Evolutionary conservation across 768 basidiomycete species (phyloP), one percentile per base, ranked within the genome.

Genomic region (Collybia mongolica): DNA sequence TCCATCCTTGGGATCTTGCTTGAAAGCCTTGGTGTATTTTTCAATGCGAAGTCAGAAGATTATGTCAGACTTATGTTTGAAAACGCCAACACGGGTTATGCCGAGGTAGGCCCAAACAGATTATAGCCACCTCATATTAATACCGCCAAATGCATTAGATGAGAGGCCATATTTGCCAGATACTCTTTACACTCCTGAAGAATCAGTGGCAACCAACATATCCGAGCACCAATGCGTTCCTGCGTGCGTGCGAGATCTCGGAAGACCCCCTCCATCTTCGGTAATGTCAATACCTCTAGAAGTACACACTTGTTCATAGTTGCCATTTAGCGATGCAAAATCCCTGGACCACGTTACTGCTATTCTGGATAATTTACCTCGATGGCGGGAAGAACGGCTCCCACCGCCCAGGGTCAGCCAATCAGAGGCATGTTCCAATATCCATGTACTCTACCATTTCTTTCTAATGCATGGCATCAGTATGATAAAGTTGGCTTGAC

Each of bases 401-500:
- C 82, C 92, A 22, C 92, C 93, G 46, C 93, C 93, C 0, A 80
- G 90, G 50, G 90, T 90, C 51, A 86, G 80, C 54, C 88, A 93
- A 61, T 96, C 93, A 7, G 80, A 83, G 69, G 86, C 79, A 60
- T 37, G 70, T 64, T 35, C 17, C 15, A 22, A 40, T 39, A 23
- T 23, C 20, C 36, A n/a, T 24, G 26, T 35, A 12, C 38, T 41
- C n/a, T 37, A 19, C 43, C 20, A 28, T 11, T 32, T 32, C 20
- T 47, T 59, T 43, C 46, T 53, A 44, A 60, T 39, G 47, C 29
- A 40, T 8, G 44, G 22, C 41, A 43, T 52, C 18, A 90, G 78
- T 94, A 94, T 64, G 93, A 96, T 69, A 93, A 90, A 72, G 82
- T 91, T 53, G 90, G 90, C 2, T 69, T 91, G 49, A 90, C 91